Conservation (phyloP, 2,329 filamentous ascomycete species). For the Beauveria medogensis region DNA sequence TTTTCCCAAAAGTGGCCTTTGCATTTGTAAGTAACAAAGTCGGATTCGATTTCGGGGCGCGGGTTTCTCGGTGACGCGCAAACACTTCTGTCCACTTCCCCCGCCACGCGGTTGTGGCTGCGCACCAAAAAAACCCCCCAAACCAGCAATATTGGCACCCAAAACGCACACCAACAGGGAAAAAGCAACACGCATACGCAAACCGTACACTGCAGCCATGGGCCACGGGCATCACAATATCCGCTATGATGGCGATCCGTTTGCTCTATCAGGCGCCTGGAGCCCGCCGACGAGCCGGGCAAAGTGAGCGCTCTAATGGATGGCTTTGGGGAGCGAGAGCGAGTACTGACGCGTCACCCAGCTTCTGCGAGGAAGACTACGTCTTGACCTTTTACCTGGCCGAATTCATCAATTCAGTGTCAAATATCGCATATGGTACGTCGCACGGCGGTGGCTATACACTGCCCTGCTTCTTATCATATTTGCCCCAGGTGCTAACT, state of each 20-base stretch:
- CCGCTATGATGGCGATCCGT: constrained; percentile 26
- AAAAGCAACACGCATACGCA: too few relatives aligned
- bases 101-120: constrained; percentile 14
- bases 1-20: background rate
- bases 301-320: constrained; percentile 21
- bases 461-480: too few relatives aligned
- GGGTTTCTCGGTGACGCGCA: background rate
- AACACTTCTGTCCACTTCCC: constrained; percentile 9
- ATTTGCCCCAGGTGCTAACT: too few relatives aligned
- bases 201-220: constrained; percentile 14
- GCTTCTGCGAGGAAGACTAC: constrained; percentile 41
- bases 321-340: background rate
- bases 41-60: background rate
- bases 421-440: constrained; percentile 36
- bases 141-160: background rate
- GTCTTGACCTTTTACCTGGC: constrained; percentile 33
- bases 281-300: constrained; percentile 31
- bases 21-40: background rate
- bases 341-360: constrained; percentile 16
- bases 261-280: constrained; percentile 27
- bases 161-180: background rate
- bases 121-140: background rate
- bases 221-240: constrained; percentile 26
- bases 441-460: constrained; percentile 29
- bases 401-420: constrained; percentile 36